Conservation (phyloP, 306 rosid species). For the Rosa rugosa region DNA sequence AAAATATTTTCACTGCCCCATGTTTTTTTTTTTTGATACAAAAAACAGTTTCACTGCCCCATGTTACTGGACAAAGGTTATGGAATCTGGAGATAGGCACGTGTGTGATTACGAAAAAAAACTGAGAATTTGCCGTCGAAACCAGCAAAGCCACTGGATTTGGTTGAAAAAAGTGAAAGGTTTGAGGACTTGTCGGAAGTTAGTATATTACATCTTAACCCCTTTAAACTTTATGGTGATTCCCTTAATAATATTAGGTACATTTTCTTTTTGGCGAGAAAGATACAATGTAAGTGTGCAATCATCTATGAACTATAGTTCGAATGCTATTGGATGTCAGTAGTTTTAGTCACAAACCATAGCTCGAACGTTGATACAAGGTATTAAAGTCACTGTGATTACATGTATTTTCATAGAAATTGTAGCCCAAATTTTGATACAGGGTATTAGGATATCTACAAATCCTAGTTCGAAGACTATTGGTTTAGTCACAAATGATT, state of each 20-base stretch:
- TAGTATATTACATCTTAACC: neutral
- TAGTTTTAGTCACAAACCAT: neutral
- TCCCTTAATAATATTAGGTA: neutral
- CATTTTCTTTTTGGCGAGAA: neutral
- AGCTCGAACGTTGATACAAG: too few relatives aligned
- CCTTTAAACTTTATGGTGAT: neutral
- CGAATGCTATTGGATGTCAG: too few relatives aligned
- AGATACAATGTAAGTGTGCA: neutral
- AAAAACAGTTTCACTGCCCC: conserved; percentile 3
- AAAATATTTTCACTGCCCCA: neutral
- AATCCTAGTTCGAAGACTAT: too few relatives aligned
- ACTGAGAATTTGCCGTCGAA: conserved; percentile 6
- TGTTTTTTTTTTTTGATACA: too few relatives aligned
- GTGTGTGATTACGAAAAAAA: conserved; percentile 3
- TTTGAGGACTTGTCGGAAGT: neutral
- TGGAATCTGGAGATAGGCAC: conserved; percentile 21
- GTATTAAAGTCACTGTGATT: too few relatives aligned
- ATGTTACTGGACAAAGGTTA: conserved; percentile 1
- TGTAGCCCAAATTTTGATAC: too few relatives aligned
- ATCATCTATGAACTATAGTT: too few relatives aligned
- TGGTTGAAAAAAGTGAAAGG: conserved; percentile 7
- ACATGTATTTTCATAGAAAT: too few relatives aligned
- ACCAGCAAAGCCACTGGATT: conserved; percentile 21
- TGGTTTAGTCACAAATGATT: too few relatives aligned
- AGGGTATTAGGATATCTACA: too few relatives aligned